These are phyloP conservation scores for Leonotis leonurus DNA, from an alignment of 257 asterid genomes.

Conservation along the genomic window DNA sequence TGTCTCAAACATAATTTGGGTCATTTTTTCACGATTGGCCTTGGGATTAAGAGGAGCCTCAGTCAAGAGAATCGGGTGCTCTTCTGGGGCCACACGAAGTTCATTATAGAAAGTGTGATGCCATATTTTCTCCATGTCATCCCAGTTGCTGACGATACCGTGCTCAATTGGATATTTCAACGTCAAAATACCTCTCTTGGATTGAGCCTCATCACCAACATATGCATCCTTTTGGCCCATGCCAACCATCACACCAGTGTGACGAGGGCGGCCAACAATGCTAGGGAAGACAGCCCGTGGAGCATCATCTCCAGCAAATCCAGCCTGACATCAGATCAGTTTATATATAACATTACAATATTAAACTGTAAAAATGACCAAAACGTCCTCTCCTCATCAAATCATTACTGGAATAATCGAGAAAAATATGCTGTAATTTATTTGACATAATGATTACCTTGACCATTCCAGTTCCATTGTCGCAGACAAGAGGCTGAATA, in stretches of 20 bases:
- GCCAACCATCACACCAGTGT: constrained; percentile 75
- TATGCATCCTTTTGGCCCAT: constrained; percentile 89
- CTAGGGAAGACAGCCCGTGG: constrained; percentile 62
- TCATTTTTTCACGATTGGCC: constrained; percentile 88
- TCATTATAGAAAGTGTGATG: constrained; percentile 86
- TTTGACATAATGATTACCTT: constrained; percentile 26
- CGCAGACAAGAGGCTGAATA: constrained; percentile 58
- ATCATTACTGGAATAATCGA: neutral
- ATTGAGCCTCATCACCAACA: constrained; percentile 85
- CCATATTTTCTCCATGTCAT: constrained; percentile 90
- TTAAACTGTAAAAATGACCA: neutral
- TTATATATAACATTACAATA: neutral
- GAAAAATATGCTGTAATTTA: neutral
- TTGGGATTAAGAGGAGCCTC: constrained; percentile 91
- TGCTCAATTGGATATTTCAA: constrained; percentile 83
- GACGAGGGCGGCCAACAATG: constrained; percentile 61
- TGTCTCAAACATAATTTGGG: constrained; percentile 88
- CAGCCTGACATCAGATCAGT: constrained; percentile 34
- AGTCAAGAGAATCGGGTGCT: constrained; percentile 73
- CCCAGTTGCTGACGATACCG: constrained; percentile 91
- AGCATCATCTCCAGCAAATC: constrained; percentile 69
- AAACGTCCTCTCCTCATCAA: too few species aligned
- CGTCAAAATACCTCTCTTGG: constrained; percentile 80
- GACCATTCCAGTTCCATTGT: constrained; percentile 65
- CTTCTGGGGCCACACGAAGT: constrained; percentile 86